Conservation (phyloP, 495 filamentous ascomycete genomes). For the Amorphotheca resinae region DNA sequence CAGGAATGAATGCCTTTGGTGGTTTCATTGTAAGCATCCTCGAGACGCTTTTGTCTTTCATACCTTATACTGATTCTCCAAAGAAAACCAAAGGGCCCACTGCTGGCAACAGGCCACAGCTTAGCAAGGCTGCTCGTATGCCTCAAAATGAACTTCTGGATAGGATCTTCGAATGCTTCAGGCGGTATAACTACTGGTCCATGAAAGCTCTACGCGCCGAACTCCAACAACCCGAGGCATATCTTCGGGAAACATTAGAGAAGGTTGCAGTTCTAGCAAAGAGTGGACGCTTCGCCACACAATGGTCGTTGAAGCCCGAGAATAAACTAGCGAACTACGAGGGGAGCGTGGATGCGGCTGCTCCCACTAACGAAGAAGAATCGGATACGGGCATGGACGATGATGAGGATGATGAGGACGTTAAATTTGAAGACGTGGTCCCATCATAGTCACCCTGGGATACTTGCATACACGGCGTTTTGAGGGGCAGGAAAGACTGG, state of each 20-base stretch:
- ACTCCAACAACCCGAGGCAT: constrained; percentile 79
- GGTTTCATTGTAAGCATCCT: constrained; percentile 43
- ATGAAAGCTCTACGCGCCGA: constrained; percentile 64
- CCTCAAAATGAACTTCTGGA: constrained; percentile 77
- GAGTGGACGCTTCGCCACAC: constrained; percentile 66
- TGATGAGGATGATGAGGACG: constrained; percentile 50
- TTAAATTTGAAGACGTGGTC: constrained; percentile 63
- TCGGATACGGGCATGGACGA: constrained; percentile 47
- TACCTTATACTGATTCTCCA: not conserved
- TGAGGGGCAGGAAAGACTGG: not conserved
- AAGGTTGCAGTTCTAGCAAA: constrained; percentile 71
- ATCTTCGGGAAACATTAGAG: constrained; percentile 72
- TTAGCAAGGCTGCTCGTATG: constrained; percentile 69
- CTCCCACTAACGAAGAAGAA: constrained; percentile 33
- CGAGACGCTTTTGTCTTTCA: not conserved
- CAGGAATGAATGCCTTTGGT: constrained; percentile 33
- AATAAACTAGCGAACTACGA: constrained; percentile 45
- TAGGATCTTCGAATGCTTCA: constrained; percentile 67
- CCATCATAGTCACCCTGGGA: constrained; percentile 1
- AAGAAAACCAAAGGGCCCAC: constrained; percentile 5
- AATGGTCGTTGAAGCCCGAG: constrained; percentile 70
- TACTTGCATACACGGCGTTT: constrained; percentile 11
- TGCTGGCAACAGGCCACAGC: constrained; percentile 2
- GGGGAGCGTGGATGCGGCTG: constrained; percentile 31
- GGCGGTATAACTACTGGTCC: constrained; percentile 75